Conservation (phyloP, 2,329 filamentous ascomycete species). For the Exophiala bonariae region DNA sequence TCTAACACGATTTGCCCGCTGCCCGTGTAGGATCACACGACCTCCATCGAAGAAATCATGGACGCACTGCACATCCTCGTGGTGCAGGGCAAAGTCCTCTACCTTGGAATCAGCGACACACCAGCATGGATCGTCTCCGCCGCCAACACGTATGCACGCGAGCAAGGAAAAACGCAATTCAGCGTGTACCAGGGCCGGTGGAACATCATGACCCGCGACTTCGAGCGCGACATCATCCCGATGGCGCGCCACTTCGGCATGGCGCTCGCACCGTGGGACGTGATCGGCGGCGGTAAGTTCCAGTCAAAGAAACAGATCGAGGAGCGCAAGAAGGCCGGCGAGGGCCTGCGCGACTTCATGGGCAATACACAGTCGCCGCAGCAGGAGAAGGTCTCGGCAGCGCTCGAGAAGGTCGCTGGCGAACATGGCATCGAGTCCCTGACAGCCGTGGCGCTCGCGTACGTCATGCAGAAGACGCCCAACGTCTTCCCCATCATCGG, state of each 20-base stretch:
- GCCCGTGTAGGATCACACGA: slow-evolving; percentile 60
- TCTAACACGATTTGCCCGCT: neutral
- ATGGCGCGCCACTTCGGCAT: slow-evolving; percentile 65
- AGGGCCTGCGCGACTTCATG: slow-evolving; percentile 40
- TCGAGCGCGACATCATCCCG: slow-evolving; percentile 67
- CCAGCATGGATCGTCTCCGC: slow-evolving; percentile 39
- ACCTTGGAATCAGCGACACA: slow-evolving; percentile 51
- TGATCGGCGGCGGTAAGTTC: slow-evolving; percentile 53
- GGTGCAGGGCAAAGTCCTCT: slow-evolving; percentile 61
- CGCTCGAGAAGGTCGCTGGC: slow-evolving; percentile 23
- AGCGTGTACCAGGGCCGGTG: slow-evolving; percentile 67
- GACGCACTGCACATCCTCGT: slow-evolving; percentile 64
- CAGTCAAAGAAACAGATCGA: slow-evolving; percentile 42
- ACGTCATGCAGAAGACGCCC: slow-evolving; percentile 51
- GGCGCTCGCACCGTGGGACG: slow-evolving; percentile 58
- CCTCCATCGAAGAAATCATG: slow-evolving; percentile 67
- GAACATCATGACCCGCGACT: slow-evolving; percentile 62
- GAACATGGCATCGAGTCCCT: slow-evolving; percentile 28
- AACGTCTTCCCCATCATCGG: slow-evolving; percentile 58
- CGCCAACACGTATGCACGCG: slow-evolving; percentile 60
- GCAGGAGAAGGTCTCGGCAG: slow-evolving; percentile 23
- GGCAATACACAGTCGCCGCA: slow-evolving; percentile 32
- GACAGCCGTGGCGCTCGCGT: slow-evolving; percentile 45
- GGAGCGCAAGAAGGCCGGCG: slow-evolving; percentile 28
- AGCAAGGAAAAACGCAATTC: slow-evolving; percentile 68